Evolutionary conservation across 805 yeast genomes (phyloP).

Genomic region (Candida insectalens): DNA sequence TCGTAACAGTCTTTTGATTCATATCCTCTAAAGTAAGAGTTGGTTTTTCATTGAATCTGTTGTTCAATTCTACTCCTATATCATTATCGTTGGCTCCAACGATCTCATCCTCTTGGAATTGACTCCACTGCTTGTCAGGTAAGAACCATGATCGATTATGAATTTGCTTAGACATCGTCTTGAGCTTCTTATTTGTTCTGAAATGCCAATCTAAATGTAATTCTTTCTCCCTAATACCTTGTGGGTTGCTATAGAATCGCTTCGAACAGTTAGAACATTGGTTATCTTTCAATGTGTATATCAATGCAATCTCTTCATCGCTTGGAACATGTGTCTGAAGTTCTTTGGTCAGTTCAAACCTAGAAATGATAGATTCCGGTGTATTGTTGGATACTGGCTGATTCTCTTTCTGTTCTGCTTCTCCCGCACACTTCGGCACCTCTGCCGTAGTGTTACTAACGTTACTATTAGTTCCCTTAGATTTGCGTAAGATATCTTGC

Average conservation of each 20-base stretch:
- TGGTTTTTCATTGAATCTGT: constrained; percentile 5
- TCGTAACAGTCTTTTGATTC: constrained; percentile 44
- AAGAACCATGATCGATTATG: constrained; percentile 81
- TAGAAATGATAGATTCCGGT: constrained; percentile 12
- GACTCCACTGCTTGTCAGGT: constrained; percentile 61
- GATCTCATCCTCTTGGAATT: constrained; percentile 60
- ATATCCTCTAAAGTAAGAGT: constrained; percentile 20
- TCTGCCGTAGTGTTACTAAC: too few species aligned
- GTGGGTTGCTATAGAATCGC: constrained; percentile 55
- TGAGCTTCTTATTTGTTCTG: constrained; percentile 73
- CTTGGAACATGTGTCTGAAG: constrained; percentile 29
- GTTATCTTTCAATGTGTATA: constrained; percentile 55
- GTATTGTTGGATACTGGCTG: constrained; percentile 1
- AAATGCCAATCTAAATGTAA: constrained; percentile 94
- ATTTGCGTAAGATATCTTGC: constrained; percentile 10
- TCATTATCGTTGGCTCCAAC: constrained; percentile 26
- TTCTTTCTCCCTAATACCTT: constrained; percentile 43
- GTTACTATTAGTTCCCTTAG: constrained; percentile 1
- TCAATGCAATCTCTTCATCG: constrained; percentile 22
- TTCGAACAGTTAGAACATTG: constrained; percentile 90
- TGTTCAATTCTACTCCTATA: constrained; percentile 12
- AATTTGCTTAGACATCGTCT: constrained; percentile 35
- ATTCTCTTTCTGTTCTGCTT: neutral
- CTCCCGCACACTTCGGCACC: too few species aligned
- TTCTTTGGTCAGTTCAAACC: constrained; percentile 21